Conservation (phyloP, 1,139 yeast genomes). For the Oligophagozyma castellii region DNA sequence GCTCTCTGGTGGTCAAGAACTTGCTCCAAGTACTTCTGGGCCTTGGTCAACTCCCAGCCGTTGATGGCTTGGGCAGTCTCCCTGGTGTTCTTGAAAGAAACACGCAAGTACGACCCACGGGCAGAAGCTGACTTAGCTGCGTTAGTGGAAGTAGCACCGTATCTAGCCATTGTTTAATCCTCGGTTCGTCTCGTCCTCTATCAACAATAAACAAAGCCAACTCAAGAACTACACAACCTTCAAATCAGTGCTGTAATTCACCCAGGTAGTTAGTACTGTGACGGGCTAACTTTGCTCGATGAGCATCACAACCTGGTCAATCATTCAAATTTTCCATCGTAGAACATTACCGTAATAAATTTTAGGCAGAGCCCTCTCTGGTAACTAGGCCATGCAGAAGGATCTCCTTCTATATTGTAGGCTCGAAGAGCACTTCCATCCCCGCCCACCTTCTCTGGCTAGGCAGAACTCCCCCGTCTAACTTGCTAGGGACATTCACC, state of each 20-base stretch:
- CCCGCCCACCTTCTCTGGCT: too few relatives aligned
- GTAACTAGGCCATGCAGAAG: too few relatives aligned
- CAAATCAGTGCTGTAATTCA: too few relatives aligned
- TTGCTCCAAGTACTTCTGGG: conserved; percentile 91
- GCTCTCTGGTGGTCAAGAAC: conserved; percentile 98
- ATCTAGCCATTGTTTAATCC: conserved; percentile 55
- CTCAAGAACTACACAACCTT: not conserved
- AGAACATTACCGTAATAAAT: conserved; percentile 9
- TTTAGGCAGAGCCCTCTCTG: too few relatives aligned
- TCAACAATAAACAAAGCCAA: not conserved
- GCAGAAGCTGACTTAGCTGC: conserved; percentile 99
- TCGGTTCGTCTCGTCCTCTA: conserved; percentile 1
- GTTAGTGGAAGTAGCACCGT: conserved; percentile 98
- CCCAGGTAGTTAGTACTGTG: not conserved
- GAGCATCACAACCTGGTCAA: too few relatives aligned
- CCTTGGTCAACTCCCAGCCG: conserved; percentile 96
- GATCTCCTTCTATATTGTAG: too few relatives aligned
- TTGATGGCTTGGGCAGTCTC: conserved; percentile 97
- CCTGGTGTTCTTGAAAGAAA: conserved; percentile 99
- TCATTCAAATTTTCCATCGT: not conserved
- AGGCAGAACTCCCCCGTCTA: too few relatives aligned
- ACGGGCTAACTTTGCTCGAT: not conserved
- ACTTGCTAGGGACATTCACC: too few relatives aligned
- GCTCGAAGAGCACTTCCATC: too few relatives aligned
- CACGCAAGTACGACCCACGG: conserved; percentile 99